Evolutionary conservation across 164 flowering plant species (phyloP).

Genomic region (Akebia trifoliata): DNA sequence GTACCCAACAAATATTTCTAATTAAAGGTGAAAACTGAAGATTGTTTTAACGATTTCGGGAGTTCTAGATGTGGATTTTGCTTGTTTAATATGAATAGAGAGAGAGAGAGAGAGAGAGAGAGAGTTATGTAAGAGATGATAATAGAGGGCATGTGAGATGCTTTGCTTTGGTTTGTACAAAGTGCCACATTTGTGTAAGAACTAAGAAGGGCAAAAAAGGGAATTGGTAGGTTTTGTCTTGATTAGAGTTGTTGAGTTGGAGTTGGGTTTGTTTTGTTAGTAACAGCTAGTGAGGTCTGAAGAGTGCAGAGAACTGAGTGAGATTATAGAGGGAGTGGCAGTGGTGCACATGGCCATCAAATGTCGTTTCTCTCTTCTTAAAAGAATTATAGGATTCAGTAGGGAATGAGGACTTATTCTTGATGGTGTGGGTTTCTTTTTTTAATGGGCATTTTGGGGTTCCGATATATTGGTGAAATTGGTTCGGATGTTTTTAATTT

Average conservation of each 20-base stretch:
- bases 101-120: conserved; percentile 2
- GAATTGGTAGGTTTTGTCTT: conserved; percentile 33
- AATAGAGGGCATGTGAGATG: conserved; percentile 19
- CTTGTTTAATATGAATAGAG: conserved; percentile 4
- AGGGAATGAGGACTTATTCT: conserved; percentile 39
- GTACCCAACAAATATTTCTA: conserved; percentile 2
- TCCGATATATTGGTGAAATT: conserved; percentile 1
- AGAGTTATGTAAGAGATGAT: conserved; percentile 9
- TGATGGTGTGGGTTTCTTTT: conserved; percentile 14
- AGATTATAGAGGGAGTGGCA: conserved; percentile 20
- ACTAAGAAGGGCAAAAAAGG: conserved; percentile 11
- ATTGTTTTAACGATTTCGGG: conserved; percentile 19
- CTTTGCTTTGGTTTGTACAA: conserved; percentile 26
- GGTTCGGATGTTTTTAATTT: conserved; percentile 2
- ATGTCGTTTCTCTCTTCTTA: conserved; percentile 40
- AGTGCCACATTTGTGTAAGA: conserved; percentile 33
- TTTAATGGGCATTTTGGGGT: conserved; percentile 16
- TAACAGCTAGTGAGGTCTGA: conserved; percentile 22
- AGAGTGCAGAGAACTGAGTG: too few species aligned
- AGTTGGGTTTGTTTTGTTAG: conserved; percentile 22
- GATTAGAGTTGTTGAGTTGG: conserved; percentile 28
- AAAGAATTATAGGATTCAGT: conserved; percentile 28
- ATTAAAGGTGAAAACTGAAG: conserved; percentile 3
- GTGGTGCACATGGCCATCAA: conserved; percentile 50
- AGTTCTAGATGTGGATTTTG: conserved; percentile 10